Evolutionary conservation across 2,329 filamentous ascomycete genomes (phyloP).

Genomic region (Colletotrichum sp.): DNA sequence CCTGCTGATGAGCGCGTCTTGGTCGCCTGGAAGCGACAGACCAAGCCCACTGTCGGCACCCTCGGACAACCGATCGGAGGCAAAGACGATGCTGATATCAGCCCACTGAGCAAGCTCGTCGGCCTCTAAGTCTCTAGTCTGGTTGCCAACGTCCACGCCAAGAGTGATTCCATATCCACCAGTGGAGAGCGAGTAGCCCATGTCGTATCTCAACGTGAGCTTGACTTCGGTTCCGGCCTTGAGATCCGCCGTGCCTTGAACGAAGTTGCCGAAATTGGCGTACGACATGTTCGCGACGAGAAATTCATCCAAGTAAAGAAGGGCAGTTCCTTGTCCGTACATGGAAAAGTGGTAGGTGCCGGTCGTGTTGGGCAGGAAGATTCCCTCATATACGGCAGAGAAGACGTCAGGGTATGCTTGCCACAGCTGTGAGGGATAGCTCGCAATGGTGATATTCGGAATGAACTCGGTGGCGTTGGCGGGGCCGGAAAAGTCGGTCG

Average conservation of each 20-base stretch:
- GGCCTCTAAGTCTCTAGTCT: not conserved
- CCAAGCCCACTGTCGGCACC: not conserved
- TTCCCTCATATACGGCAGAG: constrained; percentile 25
- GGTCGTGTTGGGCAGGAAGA: constrained; percentile 18
- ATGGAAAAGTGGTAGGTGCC: constrained; percentile 35
- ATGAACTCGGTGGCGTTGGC: not conserved
- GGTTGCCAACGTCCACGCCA: not conserved
- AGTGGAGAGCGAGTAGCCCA: not conserved
- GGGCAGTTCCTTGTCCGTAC: constrained; percentile 36
- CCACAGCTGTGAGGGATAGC: not conserved
- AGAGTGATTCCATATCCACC: not conserved
- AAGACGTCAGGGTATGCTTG: constrained; percentile 15
- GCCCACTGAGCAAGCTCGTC: not conserved
- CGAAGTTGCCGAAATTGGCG: not conserved
- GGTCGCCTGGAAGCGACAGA: not conserved
- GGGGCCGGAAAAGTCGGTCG: constrained; percentile 11
- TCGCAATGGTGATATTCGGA: not conserved
- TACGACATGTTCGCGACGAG: constrained; percentile 30
- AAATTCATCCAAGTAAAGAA: constrained; percentile 33
- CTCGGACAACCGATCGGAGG: not conserved
- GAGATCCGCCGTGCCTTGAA: not conserved
- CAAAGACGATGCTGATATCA: not conserved
- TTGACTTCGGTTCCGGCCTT: not conserved
- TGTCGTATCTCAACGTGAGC: not conserved
- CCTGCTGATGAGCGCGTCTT: not conserved